Evolutionary conservation across 257 asterid genomes (phyloP).

Genomic region (Gentiana straminea): DNA sequence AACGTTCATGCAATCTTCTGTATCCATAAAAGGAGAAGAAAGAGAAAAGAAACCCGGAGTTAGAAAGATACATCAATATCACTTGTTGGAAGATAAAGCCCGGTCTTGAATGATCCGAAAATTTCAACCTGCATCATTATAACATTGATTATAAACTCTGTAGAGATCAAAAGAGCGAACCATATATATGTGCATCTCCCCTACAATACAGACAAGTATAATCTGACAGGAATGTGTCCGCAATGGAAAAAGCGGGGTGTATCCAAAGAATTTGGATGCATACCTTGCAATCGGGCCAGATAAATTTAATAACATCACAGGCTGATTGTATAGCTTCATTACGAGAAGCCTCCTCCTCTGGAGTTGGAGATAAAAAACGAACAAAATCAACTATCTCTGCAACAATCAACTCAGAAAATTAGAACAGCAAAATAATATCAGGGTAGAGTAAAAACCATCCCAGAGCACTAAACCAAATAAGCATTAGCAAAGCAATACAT

Average conservation of each 20-base stretch:
- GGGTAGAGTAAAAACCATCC: too few relatives aligned
- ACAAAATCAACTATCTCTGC: constrained; percentile 94
- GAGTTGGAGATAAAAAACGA: constrained; percentile 83
- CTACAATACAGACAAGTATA: too few relatives aligned
- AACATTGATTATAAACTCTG: constrained; percentile 2
- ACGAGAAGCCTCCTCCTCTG: constrained; percentile 69
- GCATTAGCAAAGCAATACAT: too few relatives aligned
- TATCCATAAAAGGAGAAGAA: not conserved
- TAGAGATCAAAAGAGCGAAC: not conserved
- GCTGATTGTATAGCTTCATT: constrained; percentile 70
- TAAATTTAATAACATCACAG: constrained; percentile 60
- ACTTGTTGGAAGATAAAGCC: constrained; percentile 94
- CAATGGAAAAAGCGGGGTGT: not conserved
- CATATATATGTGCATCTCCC: not conserved
- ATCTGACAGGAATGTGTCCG: too few relatives aligned
- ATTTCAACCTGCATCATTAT: constrained; percentile 64
- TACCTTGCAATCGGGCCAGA: constrained; percentile 91
- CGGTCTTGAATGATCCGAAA: constrained; percentile 93
- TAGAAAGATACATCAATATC: constrained; percentile 61
- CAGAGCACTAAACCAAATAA: too few relatives aligned
- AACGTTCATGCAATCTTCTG: not conserved
- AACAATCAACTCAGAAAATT: constrained; percentile 1
- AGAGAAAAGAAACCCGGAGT: not conserved
- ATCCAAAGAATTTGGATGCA: not conserved
- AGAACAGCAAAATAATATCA: too few relatives aligned